These are phyloP conservation scores for Cupressus sempervirens DNA, from an alignment of 75 land plant species.

Conservation along the genomic window DNA sequence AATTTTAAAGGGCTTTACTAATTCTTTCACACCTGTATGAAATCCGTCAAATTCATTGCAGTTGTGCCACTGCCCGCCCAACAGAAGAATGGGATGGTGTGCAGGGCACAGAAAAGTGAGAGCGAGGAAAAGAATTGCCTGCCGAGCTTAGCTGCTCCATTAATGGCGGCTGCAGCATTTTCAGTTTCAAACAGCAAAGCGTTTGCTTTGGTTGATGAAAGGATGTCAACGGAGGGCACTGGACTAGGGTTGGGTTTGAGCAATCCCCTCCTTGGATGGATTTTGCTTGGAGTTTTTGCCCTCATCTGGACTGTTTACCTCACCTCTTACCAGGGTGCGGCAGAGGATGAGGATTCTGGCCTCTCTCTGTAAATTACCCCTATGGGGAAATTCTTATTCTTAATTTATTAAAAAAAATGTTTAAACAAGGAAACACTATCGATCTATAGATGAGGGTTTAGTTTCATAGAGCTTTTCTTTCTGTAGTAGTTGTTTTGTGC, in stretches of 20 bases:
- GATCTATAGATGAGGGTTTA: too few relatives aligned
- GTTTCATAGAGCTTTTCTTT: too few relatives aligned
- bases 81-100: not conserved
- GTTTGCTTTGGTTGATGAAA: slow-evolving; percentile 87
- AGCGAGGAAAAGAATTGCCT: too few relatives aligned
- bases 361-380: slow-evolving; percentile 43
- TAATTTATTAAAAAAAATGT: too few relatives aligned
- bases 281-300: slow-evolving; percentile 73
- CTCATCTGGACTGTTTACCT: slow-evolving; percentile 78
- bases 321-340: slow-evolving; percentile 51
- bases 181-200: slow-evolving; percentile 40
- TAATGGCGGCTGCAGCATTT: slow-evolving; percentile 29
- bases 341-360: slow-evolving; percentile 90
- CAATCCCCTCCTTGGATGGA: slow-evolving; percentile 83
- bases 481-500: too few relatives aligned
- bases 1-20: too few relatives aligned
- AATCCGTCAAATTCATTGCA: not conserved
- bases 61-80: not conserved
- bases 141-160: slow-evolving; percentile 17
- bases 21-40: too few relatives aligned
- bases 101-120: slow-evolving; percentile 1
- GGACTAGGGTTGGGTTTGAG: slow-evolving; percentile 88
- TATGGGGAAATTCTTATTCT: not conserved
- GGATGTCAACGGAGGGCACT: slow-evolving; percentile 88
- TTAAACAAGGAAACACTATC: too few relatives aligned